phyloP scores from a whole-genome alignment of 768 basidiomycete genomes.

The Rhodotorula diobovata region DNA sequence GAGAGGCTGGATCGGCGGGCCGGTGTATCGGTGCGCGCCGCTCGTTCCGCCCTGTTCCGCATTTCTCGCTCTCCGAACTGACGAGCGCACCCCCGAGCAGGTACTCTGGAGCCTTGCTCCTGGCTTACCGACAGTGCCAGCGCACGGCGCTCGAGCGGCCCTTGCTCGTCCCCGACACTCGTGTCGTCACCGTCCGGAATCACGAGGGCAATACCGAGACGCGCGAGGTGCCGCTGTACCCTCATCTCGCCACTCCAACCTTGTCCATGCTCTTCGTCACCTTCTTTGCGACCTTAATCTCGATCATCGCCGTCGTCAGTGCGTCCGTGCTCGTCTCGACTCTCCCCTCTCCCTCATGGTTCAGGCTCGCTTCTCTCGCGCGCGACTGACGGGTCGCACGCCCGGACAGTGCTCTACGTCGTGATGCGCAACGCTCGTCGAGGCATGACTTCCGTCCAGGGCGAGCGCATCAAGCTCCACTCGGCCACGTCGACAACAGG shows the following conservation, averaged over 20 bases:
- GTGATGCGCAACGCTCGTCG: conserved; percentile 10
- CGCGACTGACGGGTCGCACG: no score
- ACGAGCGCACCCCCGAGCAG: not conserved
- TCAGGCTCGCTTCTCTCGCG: not conserved
- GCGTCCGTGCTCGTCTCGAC: not conserved
- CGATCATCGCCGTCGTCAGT: conserved; percentile 17
- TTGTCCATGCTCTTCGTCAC: conserved; percentile 12
- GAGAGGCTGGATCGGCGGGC: conserved; percentile 31
- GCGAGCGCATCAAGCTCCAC: conserved; percentile 9
- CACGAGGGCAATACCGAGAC: not conserved
- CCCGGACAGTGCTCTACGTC: conserved; percentile 29
- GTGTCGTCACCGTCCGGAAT: not conserved
- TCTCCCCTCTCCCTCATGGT: no score
- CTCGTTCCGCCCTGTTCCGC: no score
- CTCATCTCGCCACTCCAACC: conserved; percentile 1
- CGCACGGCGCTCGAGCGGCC: not conserved
- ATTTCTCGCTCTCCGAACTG: rapidly evolving
- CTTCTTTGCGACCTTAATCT: conserved; percentile 20
- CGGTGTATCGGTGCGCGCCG: conserved; percentile 12
- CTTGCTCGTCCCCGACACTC: not conserved
- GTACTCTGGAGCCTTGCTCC: conserved; percentile 11
- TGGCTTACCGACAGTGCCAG: conserved; percentile 16
- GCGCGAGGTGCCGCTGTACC: conserved; percentile 3
- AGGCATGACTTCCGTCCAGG: conserved; percentile 22
- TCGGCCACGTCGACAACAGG: no score